Conservation (phyloP, 225 moss, liverwort and hornwort species). For the Antitrichia curtipendula region DNA sequence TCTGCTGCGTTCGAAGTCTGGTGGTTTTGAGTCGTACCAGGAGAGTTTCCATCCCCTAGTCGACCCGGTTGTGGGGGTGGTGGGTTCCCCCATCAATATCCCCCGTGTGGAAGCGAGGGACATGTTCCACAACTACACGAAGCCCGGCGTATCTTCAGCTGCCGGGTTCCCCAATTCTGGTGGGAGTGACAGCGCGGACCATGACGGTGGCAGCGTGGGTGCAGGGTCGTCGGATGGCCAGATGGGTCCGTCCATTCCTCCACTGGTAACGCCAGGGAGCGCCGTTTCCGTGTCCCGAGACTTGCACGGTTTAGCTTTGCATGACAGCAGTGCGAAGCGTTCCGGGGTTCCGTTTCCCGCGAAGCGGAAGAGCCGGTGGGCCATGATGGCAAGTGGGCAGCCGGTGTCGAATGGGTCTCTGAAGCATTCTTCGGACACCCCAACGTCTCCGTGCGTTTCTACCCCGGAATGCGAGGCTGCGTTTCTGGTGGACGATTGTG, state of each 20-base stretch:
- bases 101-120: conserved; percentile 32
- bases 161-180: background rate
- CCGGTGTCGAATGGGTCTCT: background rate
- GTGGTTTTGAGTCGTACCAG: conserved; percentile 31
- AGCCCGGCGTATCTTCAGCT: background rate
- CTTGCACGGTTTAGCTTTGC: background rate
- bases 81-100: conserved; percentile 47
- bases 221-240: background rate
- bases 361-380: conserved; percentile 10
- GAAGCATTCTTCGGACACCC: conserved; percentile 4
- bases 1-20: conserved; percentile 17
- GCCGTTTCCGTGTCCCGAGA: background rate
- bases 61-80: conserved; percentile 5
- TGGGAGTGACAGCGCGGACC: background rate
- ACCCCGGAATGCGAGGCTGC: conserved; percentile 23
- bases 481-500: conserved; percentile 34
- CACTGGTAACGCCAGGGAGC: background rate
- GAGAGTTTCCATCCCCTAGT: background rate
- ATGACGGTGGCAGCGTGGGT: background rate
- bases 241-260: background rate
- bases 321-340: background rate
- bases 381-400: background rate
- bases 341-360: background rate
- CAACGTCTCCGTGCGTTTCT: conserved; percentile 3
- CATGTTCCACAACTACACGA: background rate